phyloP scores from a whole-genome alignment of 1,139 yeast species.

The Candida smagusa region DNA sequence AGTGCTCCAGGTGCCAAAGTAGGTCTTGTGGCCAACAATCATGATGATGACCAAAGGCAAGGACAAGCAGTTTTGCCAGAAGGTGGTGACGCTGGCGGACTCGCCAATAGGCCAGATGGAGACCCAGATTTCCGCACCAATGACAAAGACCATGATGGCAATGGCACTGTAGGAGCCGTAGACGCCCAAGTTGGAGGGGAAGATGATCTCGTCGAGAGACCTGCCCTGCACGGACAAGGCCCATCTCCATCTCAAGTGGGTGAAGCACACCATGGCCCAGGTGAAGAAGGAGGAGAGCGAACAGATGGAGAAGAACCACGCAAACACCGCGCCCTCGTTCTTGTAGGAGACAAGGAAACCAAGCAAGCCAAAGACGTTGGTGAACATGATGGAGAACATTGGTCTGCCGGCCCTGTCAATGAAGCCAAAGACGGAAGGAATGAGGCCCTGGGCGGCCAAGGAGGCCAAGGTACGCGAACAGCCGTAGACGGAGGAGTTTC shows the following conservation, averaged over 20 bases:
- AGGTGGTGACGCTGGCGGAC: conserved; percentile 26
- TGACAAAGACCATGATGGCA: conserved; percentile 35
- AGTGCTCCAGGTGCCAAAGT: conserved; percentile 17
- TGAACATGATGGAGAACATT: conserved; percentile 46
- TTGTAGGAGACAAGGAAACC: conserved; percentile 57
- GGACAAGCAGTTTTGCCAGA: conserved; percentile 48
- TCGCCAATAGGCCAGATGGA: conserved; percentile 42
- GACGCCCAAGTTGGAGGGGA: conserved; percentile 46
- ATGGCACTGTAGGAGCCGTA: conserved; percentile 48
- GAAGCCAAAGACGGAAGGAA: conserved; percentile 45
- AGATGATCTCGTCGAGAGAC: conserved; percentile 43
- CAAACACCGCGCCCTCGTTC: conserved; percentile 49
- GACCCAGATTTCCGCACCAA: conserved; percentile 48
- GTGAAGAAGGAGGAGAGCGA: conserved; percentile 59
- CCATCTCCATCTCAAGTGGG: conserved; percentile 49
- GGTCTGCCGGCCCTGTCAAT: conserved; percentile 60
- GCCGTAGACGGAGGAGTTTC: conserved; percentile 55
- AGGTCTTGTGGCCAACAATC: conserved; percentile 26
- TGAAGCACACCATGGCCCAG: conserved; percentile 52
- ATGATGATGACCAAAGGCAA: conserved; percentile 45
- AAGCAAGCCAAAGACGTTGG: conserved; percentile 54
- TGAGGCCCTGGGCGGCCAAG: conserved; percentile 49
- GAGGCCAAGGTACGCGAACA: conserved; percentile 55
- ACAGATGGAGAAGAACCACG: conserved; percentile 66
- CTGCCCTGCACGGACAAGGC: conserved; percentile 48